Evolutionary conservation across 306 rosid species (phyloP), one percentile per base, ranked within the genome.

Genomic region (Vigna unguiculata): DNA sequence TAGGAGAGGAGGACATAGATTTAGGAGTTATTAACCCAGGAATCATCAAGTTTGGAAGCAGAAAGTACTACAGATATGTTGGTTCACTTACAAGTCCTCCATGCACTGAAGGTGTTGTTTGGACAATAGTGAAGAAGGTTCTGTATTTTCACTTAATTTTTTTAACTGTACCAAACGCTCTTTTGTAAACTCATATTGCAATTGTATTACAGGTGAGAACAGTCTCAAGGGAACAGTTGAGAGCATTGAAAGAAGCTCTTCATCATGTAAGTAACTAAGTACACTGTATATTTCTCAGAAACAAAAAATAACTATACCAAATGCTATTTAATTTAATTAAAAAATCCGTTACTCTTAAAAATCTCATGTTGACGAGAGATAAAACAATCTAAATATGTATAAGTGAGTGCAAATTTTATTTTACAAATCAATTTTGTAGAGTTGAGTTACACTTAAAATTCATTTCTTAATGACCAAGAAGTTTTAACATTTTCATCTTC

Each of bases 11-110:
- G 41, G 91, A 85, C 12, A 69, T 32, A 80, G 81, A 88, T 62
- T 30, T 91, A 30, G 98, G 98, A 71, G 68, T 74, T 5, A 0
- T 88, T 7, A 85, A 89, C 62, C 89, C 98, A 1, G 82, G 80
- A 61, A 51, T 71, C 2, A 87, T 93, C 49, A 85, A 78, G 36
- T 88, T 91, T 75, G 92, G 89, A 14, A 78, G 82, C 81, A 76
- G 85, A 69, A 87, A 84, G 59, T 93, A 93, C 68, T 91, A 85
- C 79, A 87, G 98, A 89, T 91, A 93, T 72, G 15, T 87, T 64
- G 98, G 98, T 28, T 93, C 97, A 52, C 88, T 91, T 48, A 91
- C 97, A 36, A 83, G 80, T 59, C 97, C 98, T 71, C 93, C 98
- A 2, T 93, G 98, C 69, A 83, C 88, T 25, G 91, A 91, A 82